Evolutionary conservation across 176 grass and related monocot genomes (phyloP), one percentile per base, ranked within the genome.

Genomic region (Musa itinerans): DNA sequence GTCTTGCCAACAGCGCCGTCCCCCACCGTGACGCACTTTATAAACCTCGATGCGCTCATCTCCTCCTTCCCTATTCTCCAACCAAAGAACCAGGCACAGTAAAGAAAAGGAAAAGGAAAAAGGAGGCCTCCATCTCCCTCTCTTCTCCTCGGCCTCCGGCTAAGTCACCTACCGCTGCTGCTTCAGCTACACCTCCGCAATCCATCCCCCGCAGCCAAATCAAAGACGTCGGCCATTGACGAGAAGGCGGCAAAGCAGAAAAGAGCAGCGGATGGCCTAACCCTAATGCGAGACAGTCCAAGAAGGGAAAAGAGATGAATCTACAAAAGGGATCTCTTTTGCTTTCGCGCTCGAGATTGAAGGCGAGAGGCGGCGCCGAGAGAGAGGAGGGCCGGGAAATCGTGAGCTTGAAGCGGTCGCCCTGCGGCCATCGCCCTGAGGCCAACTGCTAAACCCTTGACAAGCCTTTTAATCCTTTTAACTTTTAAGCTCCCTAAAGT

Each of bases 31-130:
- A 85, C 83, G 51, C 83, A 85, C 83, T 85, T 85, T 54, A 85
- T 85, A 55, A 85, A 85, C 71, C 77, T 85, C n/a, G 83, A 85
- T 52, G 77, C 83, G 53, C 83, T 85, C 83, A 85, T 85, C 58
- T 69, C 55, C 68, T 67, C 25, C 75, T 67, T 21, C 11, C 2
- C 22, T 69, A 55, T 59, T 9, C 26, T 61, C 16, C 57, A 61
- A 68, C 65, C 11, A 43, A 10, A 68, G 5, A 13, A 10, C 25
- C 6, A 11, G 10, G 16, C 65, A 12, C 24, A 15, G 14, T 23
- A 15, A 68, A 68, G 26, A 15, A 16, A 1, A 68, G 21, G 6
- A 43, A 68, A 3, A 68, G 26, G 9, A 22, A 65, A 26, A 24
- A 43, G 21, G 21, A 17, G 24, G 12, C 15, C 20, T 70, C 21